These are phyloP conservation scores for Yueomyces sinensis DNA, from an alignment of 805 yeast species.

Conservation along the genomic window DNA sequence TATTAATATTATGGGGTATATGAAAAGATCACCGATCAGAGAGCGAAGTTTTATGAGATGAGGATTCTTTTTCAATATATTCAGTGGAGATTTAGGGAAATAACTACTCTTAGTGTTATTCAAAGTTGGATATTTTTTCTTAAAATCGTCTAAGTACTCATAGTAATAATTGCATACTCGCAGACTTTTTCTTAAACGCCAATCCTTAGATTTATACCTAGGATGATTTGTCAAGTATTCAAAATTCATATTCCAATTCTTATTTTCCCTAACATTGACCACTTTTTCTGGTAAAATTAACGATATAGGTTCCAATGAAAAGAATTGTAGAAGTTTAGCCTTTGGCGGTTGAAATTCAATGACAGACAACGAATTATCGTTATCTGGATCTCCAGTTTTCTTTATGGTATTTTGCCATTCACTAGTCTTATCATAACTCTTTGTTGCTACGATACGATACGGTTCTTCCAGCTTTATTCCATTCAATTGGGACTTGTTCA, in stretches of 20 bases:
- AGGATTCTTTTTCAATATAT: background rate
- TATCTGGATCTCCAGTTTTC: too few species aligned
- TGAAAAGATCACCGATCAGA: background rate
- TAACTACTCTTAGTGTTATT: background rate
- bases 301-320: slow-evolving; percentile 58
- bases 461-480: slow-evolving; percentile 4
- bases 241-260: slow-evolving; percentile 2
- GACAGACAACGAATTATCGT: slow-evolving; percentile 14
- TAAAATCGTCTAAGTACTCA: slow-evolving; percentile 10
- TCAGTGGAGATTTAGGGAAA: too few species aligned
- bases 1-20: slow-evolving; percentile 3
- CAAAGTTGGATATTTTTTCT: slow-evolving; percentile 6
- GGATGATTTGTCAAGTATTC: slow-evolving; percentile 3
- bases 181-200: slow-evolving; percentile 7
- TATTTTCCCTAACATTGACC: slow-evolving; percentile 1
- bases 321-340: slow-evolving; percentile 59
- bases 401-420: slow-evolving; percentile 6
- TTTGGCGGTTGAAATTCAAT: slow-evolving; percentile 62
- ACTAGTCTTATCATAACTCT: background rate
- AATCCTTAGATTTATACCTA: slow-evolving; percentile 6
- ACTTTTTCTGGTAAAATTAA: slow-evolving; percentile 34
- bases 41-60: background rate
- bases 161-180: slow-evolving; percentile 14
- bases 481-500: background rate
- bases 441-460: slow-evolving; percentile 6